These are phyloP conservation scores for Crithidia sp. DNA, from an alignment of 208 protist genomes.

Conservation along the genomic window DNA sequence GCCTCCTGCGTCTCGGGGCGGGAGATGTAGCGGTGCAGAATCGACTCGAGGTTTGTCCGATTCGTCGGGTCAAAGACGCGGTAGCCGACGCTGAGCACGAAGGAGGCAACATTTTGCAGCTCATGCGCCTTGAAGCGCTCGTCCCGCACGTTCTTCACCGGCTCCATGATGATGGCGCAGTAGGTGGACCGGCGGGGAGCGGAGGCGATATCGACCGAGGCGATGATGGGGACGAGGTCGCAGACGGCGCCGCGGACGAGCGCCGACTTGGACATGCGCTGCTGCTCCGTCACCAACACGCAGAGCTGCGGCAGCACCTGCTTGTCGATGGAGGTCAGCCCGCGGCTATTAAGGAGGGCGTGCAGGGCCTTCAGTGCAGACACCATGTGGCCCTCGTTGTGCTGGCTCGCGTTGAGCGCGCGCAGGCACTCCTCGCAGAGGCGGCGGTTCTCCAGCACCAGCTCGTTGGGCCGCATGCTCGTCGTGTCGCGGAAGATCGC, in stretches of 20 bases:
- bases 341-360: slow-evolving; percentile 78
- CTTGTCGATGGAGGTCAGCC: slow-evolving; percentile 77
- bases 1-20: slow-evolving; percentile 84
- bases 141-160: slow-evolving; percentile 91
- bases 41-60: slow-evolving; percentile 86
- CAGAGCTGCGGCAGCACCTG: slow-evolving; percentile 80
- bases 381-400: slow-evolving; percentile 83
- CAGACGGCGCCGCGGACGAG: slow-evolving; percentile 81
- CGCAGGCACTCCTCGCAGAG: slow-evolving; percentile 84
- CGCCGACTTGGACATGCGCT: slow-evolving; percentile 77
- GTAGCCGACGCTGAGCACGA: slow-evolving; percentile 85
- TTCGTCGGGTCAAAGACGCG: slow-evolving; percentile 82
- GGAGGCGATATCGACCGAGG: slow-evolving; percentile 72
- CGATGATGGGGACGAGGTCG: slow-evolving; percentile 89
- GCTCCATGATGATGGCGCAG: slow-evolving; percentile 90
- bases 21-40: slow-evolving; percentile 88
- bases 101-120: slow-evolving; percentile 82
- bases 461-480: slow-evolving; percentile 77
- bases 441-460: slow-evolving; percentile 80
- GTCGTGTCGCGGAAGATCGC: slow-evolving; percentile 76
- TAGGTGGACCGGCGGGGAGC: slow-evolving; percentile 74
- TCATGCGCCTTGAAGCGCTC: slow-evolving; percentile 82
- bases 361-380: slow-evolving; percentile 76
- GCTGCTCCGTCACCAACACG: slow-evolving; percentile 87
- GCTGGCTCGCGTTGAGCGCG: slow-evolving; percentile 76